A percentile compares a stretch with the other conserved stretches of the same genome.
These are phyloP conservation scores for Melocanna baccifera DNA, from an alignment of 176 grass and related monocot species.

Conservation along the genomic window DNA sequence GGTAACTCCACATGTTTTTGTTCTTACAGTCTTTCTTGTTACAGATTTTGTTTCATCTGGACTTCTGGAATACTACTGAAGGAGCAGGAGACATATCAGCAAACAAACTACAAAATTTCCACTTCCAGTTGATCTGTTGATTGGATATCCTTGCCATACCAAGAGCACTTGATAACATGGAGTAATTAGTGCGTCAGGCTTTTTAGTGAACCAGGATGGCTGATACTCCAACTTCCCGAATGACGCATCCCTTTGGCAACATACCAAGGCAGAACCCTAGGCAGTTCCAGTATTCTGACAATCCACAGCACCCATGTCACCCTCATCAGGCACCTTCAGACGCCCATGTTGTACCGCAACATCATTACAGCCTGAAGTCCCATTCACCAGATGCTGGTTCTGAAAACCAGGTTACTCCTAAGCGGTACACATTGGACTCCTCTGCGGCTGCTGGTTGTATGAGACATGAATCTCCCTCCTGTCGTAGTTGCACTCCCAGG, in stretches of 20 bases:
- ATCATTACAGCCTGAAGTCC: constrained; percentile 14
- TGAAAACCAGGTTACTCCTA: constrained; percentile 24
- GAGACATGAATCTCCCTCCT: constrained; percentile 42
- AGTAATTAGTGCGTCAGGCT: background rate
- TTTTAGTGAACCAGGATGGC: constrained; percentile 23
- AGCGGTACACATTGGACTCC: constrained; percentile 54
- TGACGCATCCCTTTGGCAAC: constrained; percentile 41
- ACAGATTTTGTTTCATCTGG: constrained; percentile 29
- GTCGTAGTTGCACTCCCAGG: constrained; percentile 31
- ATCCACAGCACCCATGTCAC: constrained; percentile 8
- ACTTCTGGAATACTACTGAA: background rate
- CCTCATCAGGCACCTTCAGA: constrained; percentile 21
- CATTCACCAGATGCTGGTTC: constrained; percentile 36
- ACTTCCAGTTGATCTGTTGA: background rate
- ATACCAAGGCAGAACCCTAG: constrained; percentile 33
- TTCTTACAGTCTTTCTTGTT: constrained; percentile 27
- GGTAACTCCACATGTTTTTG: background rate
- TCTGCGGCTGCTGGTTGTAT: constrained; percentile 37
- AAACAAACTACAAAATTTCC: background rate
- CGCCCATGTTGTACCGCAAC: constrained; percentile 1
- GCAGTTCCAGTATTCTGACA: constrained; percentile 31
- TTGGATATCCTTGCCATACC: background rate
- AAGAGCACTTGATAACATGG: constrained; percentile 15
- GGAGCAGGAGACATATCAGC: background rate
- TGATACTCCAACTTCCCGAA: constrained; percentile 44